Percentiles rank a stretch among this genome's conserved stretches.
These are phyloP conservation scores for Monosporascus sp. DNA, from an alignment of 2,329 filamentous ascomycete genomes.

Conservation along the genomic window DNA sequence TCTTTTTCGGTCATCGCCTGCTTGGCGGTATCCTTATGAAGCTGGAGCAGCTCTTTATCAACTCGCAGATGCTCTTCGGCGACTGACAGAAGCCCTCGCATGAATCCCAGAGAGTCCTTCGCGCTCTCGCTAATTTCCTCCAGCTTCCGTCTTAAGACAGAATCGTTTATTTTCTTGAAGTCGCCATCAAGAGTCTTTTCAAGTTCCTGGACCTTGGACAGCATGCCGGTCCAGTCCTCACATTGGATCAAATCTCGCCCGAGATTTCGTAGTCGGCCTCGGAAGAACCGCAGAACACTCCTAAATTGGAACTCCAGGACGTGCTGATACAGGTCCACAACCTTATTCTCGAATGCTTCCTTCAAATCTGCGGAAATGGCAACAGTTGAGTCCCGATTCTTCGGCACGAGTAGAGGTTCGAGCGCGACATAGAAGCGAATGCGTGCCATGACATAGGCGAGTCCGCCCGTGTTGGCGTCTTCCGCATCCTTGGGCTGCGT, in stretches of 20 bases:
- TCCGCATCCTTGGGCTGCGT: constrained; percentile 22
- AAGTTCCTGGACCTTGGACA: constrained; percentile 3
- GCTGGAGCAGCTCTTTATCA: too few relatives aligned
- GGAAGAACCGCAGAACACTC: constrained; percentile 27
- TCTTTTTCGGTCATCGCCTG: too few relatives aligned
- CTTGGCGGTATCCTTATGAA: too few relatives aligned
- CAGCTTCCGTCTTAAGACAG: background rate
- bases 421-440: constrained; percentile 28
- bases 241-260: constrained; percentile 8
- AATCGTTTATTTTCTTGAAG: background rate
- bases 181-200: constrained; percentile 1
- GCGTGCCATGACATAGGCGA: constrained; percentile 27
- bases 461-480: constrained; percentile 25
- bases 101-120: background rate
- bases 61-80: too few relatives aligned
- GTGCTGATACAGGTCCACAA: constrained; percentile 24
- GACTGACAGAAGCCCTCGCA: too few relatives aligned
- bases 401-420: constrained; percentile 18
- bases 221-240: constrained; percentile 15
- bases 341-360: constrained; percentile 6
- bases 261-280: constrained; percentile 4
- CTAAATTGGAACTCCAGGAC: constrained; percentile 31
- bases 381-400: background rate
- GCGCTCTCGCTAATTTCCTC: background rate
- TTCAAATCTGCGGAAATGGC: constrained; percentile 3